These are phyloP conservation scores for Thraustochytrium striatum DNA, from an alignment of 352 stramenopile genomes.

Conservation along the genomic window DNA sequence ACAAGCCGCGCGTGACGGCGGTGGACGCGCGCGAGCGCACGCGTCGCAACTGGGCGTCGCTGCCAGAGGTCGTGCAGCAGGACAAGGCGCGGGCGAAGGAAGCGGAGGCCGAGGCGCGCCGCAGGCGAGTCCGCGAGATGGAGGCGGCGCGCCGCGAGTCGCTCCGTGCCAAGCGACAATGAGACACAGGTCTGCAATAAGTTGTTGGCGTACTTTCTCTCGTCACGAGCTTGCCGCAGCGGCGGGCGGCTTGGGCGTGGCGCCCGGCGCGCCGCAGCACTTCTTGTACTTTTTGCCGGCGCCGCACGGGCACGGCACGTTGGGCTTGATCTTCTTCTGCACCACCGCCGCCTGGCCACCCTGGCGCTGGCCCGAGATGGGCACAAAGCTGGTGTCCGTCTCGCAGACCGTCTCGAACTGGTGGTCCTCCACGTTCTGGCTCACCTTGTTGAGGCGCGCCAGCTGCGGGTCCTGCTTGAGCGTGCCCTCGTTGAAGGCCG, in stretches of 20 bases:
- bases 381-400: constrained; percentile 22
- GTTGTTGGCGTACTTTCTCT: not conserved
- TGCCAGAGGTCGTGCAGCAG: not conserved
- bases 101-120: not conserved
- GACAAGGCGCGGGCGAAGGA: not conserved
- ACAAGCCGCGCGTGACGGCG: not conserved
- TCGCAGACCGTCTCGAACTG: constrained; percentile 14
- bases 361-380: not conserved
- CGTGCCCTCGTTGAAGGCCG: constrained; percentile 2
- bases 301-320: constrained; percentile 58
- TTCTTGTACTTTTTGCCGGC: constrained; percentile 62
- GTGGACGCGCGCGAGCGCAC: not conserved
- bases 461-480: constrained; percentile 11
- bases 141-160: not conserved
- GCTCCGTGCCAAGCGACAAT: not conserved
- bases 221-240: no score
- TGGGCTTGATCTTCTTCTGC: constrained; percentile 53
- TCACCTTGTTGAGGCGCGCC: constrained; percentile 39
- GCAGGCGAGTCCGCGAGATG: not conserved
- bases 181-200: not conserved
- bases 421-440: constrained; percentile 29
- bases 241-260: no score
- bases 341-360: not conserved
- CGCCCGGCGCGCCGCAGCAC: constrained; percentile 54
- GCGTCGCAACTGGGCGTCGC: not conserved